Percentiles rank a stretch among this genome's conserved stretches.
Conservation (phyloP, 495 filamentous ascomycete genomes). For the Platismatia glauca region DNA sequence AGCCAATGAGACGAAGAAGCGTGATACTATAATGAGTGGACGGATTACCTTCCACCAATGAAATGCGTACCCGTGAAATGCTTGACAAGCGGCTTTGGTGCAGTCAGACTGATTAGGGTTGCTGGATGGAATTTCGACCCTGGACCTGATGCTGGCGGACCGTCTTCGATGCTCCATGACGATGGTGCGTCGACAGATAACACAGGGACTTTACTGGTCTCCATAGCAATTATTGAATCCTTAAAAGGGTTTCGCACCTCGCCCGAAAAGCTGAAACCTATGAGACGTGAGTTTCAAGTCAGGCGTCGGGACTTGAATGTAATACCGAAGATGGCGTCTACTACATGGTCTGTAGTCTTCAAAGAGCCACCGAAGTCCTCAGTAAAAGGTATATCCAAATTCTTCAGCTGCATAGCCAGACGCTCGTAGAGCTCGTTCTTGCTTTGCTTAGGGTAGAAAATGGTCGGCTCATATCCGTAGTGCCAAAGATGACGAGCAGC, state of each 20-base stretch:
- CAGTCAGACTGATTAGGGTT: constrained; percentile 79
- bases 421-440: constrained; percentile 89
- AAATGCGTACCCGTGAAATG: constrained; percentile 81
- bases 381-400: constrained; percentile 77
- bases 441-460: constrained; percentile 88
- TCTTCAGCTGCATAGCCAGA: constrained; percentile 70
- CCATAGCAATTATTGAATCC: constrained; percentile 65
- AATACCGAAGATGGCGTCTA: constrained; percentile 88
- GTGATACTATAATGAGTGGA: constrained; percentile 18
- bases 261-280: constrained; percentile 88
- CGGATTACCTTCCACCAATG: constrained; percentile 60
- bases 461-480: constrained; percentile 80
- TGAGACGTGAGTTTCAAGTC: neutral
- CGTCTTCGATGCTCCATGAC: constrained; percentile 84
- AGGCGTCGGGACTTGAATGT: neutral
- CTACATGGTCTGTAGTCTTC: constrained; percentile 60
- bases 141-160: constrained; percentile 68
- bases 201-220: constrained; percentile 62
- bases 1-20: neutral
- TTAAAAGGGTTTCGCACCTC: constrained; percentile 85
- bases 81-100: constrained; percentile 86
- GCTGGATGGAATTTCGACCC: constrained; percentile 71
- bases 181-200: constrained; percentile 87
- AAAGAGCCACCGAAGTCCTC: constrained; percentile 60
- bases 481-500: constrained; percentile 90